Evolutionary conservation across 805 yeast species (phyloP).

Genomic region (Debaryomyces maramus): DNA sequence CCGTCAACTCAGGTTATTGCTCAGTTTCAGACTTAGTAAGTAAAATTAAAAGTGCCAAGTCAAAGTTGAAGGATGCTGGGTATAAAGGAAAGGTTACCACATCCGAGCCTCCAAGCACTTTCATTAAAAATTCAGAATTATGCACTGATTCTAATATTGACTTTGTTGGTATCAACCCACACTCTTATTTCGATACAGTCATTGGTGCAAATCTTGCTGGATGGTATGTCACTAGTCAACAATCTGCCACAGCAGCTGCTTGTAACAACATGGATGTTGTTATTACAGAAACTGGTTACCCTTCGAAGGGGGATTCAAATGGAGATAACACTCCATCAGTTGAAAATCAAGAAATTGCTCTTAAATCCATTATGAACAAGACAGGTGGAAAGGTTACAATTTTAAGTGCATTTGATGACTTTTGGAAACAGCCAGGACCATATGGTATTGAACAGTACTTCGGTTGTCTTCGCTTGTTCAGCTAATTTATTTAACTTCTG

Average conservation of each 20-base stretch:
- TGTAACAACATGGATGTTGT: slow-evolving; percentile 58
- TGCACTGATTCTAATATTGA: slow-evolving; percentile 74
- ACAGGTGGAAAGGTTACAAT: slow-evolving; percentile 65
- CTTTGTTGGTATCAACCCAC: slow-evolving; percentile 82
- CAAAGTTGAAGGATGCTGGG: slow-evolving; percentile 63
- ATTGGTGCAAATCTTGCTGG: slow-evolving; percentile 72
- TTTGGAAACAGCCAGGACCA: slow-evolving; percentile 83
- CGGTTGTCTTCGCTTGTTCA: slow-evolving; percentile 55
- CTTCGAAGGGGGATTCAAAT: slow-evolving; percentile 67
- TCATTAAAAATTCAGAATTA: slow-evolving; percentile 59
- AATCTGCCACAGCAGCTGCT: slow-evolving; percentile 47
- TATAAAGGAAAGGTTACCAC: slow-evolving; percentile 77
- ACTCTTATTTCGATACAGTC: slow-evolving; percentile 73
- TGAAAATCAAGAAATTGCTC: slow-evolving; percentile 71
- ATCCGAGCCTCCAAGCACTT: slow-evolving; percentile 86
- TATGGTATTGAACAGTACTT: slow-evolving; percentile 87
- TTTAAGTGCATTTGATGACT: slow-evolving; percentile 78
- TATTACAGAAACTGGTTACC: slow-evolving; percentile 90
- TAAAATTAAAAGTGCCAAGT: slow-evolving; percentile 66
- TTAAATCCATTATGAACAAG: slow-evolving; percentile 57
- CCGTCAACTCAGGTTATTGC: slow-evolving; percentile 62
- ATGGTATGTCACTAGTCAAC: slow-evolving; percentile 63
- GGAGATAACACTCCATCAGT: slow-evolving; percentile 72
- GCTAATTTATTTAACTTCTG: slow-evolving; percentile 7
- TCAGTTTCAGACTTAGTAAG: slow-evolving; percentile 59